Percentiles rank a stretch among this genome's conserved stretches.
Evolutionary conservation across 225 moss, liverwort and hornwort species (phyloP).

Genomic region (Polytrichum formosum): DNA sequence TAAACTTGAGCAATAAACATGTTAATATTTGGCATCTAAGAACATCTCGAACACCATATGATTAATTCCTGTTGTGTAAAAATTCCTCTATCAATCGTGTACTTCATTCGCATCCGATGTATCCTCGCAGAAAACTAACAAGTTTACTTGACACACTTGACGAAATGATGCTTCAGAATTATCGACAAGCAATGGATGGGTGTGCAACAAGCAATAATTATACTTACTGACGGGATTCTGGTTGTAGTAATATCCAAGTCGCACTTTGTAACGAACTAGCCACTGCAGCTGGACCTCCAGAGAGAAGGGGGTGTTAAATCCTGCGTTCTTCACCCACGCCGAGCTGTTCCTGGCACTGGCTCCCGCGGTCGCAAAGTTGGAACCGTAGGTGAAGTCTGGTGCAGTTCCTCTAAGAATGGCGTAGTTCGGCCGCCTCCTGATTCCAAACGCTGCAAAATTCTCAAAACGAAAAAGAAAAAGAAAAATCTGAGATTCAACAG

Average conservation of each 20-base stretch:
- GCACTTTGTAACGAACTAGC: constrained; percentile 39
- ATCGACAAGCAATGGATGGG: neutral
- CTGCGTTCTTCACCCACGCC: constrained; percentile 10
- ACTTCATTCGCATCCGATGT: no score
- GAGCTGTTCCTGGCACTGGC: constrained; percentile 28
- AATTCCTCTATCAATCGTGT: no score
- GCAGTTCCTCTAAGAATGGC: constrained; percentile 36
- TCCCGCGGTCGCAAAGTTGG: constrained; percentile 48
- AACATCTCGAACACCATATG: no score
- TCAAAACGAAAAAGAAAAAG: neutral
- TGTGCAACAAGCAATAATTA: neutral
- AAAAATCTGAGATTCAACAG: neutral
- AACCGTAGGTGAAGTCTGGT: constrained; percentile 29
- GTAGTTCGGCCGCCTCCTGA: constrained; percentile 42
- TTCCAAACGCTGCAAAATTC: constrained; percentile 30
- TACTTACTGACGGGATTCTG: constrained; percentile 21
- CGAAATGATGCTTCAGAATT: no score
- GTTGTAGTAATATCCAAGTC: constrained; percentile 29
- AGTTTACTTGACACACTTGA: no score
- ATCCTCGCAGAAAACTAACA: no score
- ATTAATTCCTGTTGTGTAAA: no score
- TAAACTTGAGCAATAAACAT: no score
- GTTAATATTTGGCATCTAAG: no score
- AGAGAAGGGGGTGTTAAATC: constrained; percentile 42
- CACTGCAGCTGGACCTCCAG: constrained; percentile 49